phyloP scores from a whole-genome alignment of 148 eudicot species.

The Rhododendron ovatum region DNA sequence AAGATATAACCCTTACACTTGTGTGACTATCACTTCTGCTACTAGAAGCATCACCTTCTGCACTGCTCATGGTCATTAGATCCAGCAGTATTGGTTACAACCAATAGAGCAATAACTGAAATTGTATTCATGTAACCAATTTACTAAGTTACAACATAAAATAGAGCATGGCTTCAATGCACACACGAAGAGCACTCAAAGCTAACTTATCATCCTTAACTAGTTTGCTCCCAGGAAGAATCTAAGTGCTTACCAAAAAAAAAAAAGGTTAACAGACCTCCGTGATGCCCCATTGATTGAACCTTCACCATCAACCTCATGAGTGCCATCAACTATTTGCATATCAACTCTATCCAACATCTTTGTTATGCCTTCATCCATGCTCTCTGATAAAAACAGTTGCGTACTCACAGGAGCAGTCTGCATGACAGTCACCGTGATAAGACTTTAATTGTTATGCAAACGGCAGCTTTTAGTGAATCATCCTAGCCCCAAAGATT shows the following conservation, averaged over 20 bases:
- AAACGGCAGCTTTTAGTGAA: neutral
- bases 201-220: too few relatives aligned
- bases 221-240: too few relatives aligned
- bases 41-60: slow-evolving; percentile 44
- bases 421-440: slow-evolving; percentile 23
- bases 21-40: slow-evolving; percentile 40
- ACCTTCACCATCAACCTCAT: slow-evolving; percentile 36
- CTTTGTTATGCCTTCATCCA: slow-evolving; percentile 34
- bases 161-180: too few relatives aligned
- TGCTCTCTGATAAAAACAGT: slow-evolving; percentile 31
- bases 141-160: too few relatives aligned
- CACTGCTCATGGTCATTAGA: slow-evolving; percentile 25
- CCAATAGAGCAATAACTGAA: too few relatives aligned
- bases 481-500: too few relatives aligned
- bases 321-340: slow-evolving; percentile 30
- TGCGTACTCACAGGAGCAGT: slow-evolving; percentile 41
- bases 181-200: too few relatives aligned
- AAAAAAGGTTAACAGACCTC: neutral
- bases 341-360: slow-evolving; percentile 25
- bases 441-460: neutral
- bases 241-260: too few relatives aligned
- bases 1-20: slow-evolving; percentile 30
- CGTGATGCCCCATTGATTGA: slow-evolving; percentile 31
- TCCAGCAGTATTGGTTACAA: too few relatives aligned
- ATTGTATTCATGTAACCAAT: too few relatives aligned